Evolutionary conservation across 129 eudicot genomes (phyloP), one percentile per base, ranked within the genome.

Genomic region (Ambrosia artemisiifolia): DNA sequence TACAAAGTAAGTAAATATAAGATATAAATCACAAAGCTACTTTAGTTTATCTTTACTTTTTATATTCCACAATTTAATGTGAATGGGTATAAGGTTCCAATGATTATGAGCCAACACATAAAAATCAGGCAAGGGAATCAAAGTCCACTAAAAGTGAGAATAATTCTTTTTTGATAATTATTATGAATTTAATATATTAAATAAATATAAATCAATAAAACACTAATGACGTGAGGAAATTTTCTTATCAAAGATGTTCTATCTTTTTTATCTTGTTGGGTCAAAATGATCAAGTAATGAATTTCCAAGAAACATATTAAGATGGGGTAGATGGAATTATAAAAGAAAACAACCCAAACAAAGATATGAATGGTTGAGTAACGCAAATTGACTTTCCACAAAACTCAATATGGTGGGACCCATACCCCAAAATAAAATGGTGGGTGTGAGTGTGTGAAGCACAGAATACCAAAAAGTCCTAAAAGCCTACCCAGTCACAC

Each of bases 311-410:
- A 40, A 40, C 44, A 40, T 40, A 7, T 40, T 40, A 8, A 40
- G 10, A 40, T 40, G 44, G 44, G 44, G 44, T 40, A 40, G 44
- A 40, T 7, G 11, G 11, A 49, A 49, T 17, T 49, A 49, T 24
- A 49, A n/a, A n/a, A 18, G 73, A 65, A 63, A 51, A 73, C 69
- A 67, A 34, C 43, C 63, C n/a, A 78, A 57, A 65, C 30, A 80
- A 7, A 30, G 48, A 57, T 30, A 61, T 49, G 76, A 38, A 76
- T 68, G 40, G 79, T 65, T 61, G 87, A 73, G 73, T 76, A 68
- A 80, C 61, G 33, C 66, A 68, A 65, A 85, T 85, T 85, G 90
- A 88, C 88, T 85, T 82, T 72, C 79, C 44, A 77, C 55, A 13
- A 70, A 11, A 78, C n/a, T 78, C 65, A 67, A 47, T 20, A 71